Evolutionary conservation across 2,329 filamentous ascomycete species (phyloP).

Genomic region (Diaporthe aspalathi): DNA sequence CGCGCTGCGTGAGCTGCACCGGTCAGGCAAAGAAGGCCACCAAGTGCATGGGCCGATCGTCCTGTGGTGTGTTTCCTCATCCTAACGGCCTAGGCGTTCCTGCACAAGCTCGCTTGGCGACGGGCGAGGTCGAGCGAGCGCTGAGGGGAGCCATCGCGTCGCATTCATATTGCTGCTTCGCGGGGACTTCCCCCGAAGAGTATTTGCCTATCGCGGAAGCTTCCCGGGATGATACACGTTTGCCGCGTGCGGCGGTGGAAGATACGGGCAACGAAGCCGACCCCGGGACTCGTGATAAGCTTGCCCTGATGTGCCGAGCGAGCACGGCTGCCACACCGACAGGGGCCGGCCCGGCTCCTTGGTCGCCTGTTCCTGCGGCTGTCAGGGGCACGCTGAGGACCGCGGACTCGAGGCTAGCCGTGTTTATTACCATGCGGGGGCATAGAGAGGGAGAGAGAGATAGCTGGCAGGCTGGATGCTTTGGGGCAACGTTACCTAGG

Average conservation of each 20-base stretch:
- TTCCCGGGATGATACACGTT: not conserved
- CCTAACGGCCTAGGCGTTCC: not conserved
- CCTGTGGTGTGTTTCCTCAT: slow-evolving; percentile 11
- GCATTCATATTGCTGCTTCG: slow-evolving; percentile 26
- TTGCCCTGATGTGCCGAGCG: slow-evolving; percentile 28
- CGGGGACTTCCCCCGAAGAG: not conserved
- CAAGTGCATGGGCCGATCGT: not conserved
- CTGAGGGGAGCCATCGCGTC: slow-evolving; percentile 3
- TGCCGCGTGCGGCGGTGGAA: not conserved
- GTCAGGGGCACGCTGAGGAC: slow-evolving; percentile 6
- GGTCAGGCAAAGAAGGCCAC: slow-evolving; percentile 21
- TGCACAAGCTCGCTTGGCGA: not conserved
- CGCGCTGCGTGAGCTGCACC: slow-evolving; percentile 6
- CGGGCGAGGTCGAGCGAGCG: not conserved
- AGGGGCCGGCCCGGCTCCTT: slow-evolving; percentile 27
- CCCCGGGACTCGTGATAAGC: slow-evolving; percentile 29
- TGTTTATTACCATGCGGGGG: not conserved
- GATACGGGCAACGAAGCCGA: slow-evolving; percentile 19
- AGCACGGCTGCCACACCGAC: not conserved
- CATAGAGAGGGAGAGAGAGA: slow-evolving; percentile 2
- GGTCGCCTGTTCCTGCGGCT: slow-evolving; percentile 10
- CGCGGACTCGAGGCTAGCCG: not conserved
- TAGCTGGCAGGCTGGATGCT: too few relatives aligned
- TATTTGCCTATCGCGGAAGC: slow-evolving; percentile 4
- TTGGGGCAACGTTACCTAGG: slow-evolving; percentile 29